These are phyloP conservation scores for Nitzschia sp. DNA, from an alignment of 108 stramenopile genomes.

Conservation along the genomic window DNA sequence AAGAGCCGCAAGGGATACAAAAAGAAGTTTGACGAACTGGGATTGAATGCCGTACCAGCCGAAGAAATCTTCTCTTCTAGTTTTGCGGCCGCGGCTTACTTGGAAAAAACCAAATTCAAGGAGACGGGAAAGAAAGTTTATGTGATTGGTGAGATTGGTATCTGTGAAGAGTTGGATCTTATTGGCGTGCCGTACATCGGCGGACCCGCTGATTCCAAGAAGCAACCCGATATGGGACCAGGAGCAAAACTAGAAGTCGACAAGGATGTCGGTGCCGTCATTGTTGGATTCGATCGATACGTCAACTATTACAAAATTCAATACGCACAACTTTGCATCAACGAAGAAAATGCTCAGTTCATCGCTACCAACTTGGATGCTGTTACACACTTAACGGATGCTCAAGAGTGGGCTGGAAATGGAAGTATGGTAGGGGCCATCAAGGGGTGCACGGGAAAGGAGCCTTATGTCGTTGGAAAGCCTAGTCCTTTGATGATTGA, in stretches of 20 bases:
- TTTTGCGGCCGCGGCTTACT: slow-evolving; percentile 97
- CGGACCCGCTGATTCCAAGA: slow-evolving; percentile 87
- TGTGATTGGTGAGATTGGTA: slow-evolving; percentile 94
- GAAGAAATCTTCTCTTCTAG: slow-evolving; percentile 95
- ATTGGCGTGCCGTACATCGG: slow-evolving; percentile 94
- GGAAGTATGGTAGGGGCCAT: slow-evolving; percentile 93
- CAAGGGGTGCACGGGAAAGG: slow-evolving; percentile 94
- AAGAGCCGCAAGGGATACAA: slow-evolving; percentile 94
- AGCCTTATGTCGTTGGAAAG: slow-evolving; percentile 97
- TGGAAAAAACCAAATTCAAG: slow-evolving; percentile 96
- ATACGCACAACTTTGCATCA: slow-evolving; percentile 97
- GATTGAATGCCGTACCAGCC: slow-evolving; percentile 76
- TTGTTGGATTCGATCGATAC: slow-evolving; percentile 94
- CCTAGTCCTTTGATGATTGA: slow-evolving; percentile 98
- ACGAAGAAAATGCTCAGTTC: slow-evolving; percentile 93
- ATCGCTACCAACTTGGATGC: slow-evolving; percentile 99
- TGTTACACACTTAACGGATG: slow-evolving; percentile 97
- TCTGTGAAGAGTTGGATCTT: slow-evolving; percentile 95
- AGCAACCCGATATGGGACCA: slow-evolving; percentile 87
- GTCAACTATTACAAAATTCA: slow-evolving; percentile 99
- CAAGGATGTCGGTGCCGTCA: slow-evolving; percentile 87
- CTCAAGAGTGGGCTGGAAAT: slow-evolving; percentile 98
- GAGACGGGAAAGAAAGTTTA: slow-evolving; percentile 96
- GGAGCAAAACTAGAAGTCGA: slow-evolving; percentile 89
- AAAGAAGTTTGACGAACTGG: slow-evolving; percentile 92